A percentile compares a stretch with the other conserved stretches of the same genome.
These are phyloP conservation scores for Malassezia restricta DNA, from an alignment of 1,284 basidiomycete genomes.

Conservation along the genomic window DNA sequence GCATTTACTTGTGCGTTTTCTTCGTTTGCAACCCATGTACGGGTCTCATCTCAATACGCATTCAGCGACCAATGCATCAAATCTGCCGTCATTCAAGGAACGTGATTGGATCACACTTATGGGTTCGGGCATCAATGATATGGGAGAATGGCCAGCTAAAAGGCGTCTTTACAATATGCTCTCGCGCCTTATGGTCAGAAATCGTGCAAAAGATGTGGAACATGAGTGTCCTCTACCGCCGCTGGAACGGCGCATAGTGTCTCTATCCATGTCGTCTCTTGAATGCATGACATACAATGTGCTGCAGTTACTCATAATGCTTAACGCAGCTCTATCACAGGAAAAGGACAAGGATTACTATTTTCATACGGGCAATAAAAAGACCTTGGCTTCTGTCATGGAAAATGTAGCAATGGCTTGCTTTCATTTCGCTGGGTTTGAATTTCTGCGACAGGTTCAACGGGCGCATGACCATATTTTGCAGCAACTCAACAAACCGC, in stretches of 20 bases:
- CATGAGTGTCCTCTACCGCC: constrained; percentile 16
- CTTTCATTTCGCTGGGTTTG: constrained; percentile 19
- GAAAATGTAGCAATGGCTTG: constrained; percentile 19
- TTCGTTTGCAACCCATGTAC: constrained; percentile 11
- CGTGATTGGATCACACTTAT: constrained; percentile 17
- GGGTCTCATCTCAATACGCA: not conserved
- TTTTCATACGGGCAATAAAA: constrained; percentile 17
- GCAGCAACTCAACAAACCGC: constrained; percentile 3
- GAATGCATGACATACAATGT: constrained; percentile 20
- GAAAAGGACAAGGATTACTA: constrained; percentile 18
- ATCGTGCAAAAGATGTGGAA: constrained; percentile 18
- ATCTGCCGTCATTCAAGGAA: constrained; percentile 1
- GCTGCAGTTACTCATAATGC: constrained; percentile 14
- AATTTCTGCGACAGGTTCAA: constrained; percentile 7
- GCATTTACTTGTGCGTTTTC: constrained; percentile 15
- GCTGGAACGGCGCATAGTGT: constrained; percentile 4
- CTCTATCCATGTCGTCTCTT: not conserved
- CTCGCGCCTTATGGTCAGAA: constrained; percentile 18
- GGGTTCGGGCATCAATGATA: not conserved
- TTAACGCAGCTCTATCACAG: constrained; percentile 16
- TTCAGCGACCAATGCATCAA: not conserved
- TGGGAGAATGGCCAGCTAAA: constrained; percentile 9
- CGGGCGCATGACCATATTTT: constrained; percentile 3
- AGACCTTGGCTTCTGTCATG: constrained; percentile 12
- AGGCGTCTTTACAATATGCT: constrained; percentile 15